Percentiles rank a stretch among this genome's conserved stretches.
Conservation (phyloP, 805 yeast species). For the Sugiyamaella boreocaroliniensis region DNA sequence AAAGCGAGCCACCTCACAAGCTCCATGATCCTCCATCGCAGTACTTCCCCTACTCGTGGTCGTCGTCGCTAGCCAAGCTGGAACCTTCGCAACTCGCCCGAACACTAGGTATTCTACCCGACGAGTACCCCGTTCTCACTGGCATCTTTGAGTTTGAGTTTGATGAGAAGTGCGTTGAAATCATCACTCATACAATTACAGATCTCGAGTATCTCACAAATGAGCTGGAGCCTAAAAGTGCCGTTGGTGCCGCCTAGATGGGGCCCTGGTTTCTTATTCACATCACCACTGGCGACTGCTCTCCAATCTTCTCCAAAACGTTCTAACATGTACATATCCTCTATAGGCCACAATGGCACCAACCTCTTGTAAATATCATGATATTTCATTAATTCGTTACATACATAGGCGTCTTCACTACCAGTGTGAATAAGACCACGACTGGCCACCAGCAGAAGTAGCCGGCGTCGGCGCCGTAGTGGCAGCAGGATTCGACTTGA, state of each 20-base stretch:
- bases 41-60: constrained; percentile 9
- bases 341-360: not conserved
- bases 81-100: constrained; percentile 17
- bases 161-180: constrained; percentile 20
- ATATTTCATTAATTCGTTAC: not conserved
- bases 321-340: too few relatives aligned
- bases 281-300: too few relatives aligned
- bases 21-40: not conserved
- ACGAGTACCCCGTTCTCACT: constrained; percentile 31
- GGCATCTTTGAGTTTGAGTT: constrained; percentile 33
- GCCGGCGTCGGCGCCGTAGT: not conserved
- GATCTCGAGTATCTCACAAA: constrained; percentile 30
- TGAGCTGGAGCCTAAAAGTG: constrained; percentile 6
- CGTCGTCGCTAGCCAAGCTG: constrained; percentile 4
- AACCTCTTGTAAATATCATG: not conserved
- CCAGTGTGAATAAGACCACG: constrained; percentile 2
- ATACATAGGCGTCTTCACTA: not conserved
- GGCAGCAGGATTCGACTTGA: not conserved
- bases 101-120: constrained; percentile 26
- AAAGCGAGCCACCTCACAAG: not conserved
- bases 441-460: not conserved
- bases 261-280: too few relatives aligned
- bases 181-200: constrained; percentile 27
- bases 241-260: not conserved
- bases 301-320: too few relatives aligned